phyloP scores from a whole-genome alignment of 2,329 filamentous ascomycete species.

The Aspergillus uvarum region DNA sequence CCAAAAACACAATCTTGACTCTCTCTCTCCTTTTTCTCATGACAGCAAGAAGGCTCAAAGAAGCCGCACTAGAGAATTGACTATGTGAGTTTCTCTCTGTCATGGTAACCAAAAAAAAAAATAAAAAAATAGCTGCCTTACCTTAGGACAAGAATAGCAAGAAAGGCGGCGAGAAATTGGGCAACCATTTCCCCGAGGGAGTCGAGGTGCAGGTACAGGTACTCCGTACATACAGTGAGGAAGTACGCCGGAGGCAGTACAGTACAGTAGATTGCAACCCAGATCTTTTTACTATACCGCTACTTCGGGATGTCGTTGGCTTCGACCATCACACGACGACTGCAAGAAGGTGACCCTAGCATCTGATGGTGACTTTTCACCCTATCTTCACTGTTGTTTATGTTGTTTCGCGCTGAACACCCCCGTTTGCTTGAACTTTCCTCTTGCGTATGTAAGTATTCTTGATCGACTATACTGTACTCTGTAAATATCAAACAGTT shows the following conservation, averaged over 20 bases:
- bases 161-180: not conserved
- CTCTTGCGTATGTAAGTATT: not conserved
- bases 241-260: too few relatives aligned
- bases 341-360: constrained; percentile 1
- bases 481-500: not conserved
- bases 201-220: not conserved
- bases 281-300: constrained; percentile 16
- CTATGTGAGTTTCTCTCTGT: not conserved
- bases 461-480: not conserved
- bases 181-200: not conserved
- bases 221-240: not conserved
- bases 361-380: constrained; percentile 5
- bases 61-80: constrained; percentile 10
- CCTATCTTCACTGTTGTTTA: constrained; percentile 2
- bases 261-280: constrained; percentile 4
- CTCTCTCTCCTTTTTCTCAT: constrained; percentile 11
- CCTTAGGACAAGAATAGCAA: not conserved
- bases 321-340: constrained; percentile 21
- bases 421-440: not conserved
- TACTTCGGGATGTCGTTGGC: constrained; percentile 16
- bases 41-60: constrained; percentile 5
- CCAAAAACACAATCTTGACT: not conserved
- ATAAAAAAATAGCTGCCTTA: not conserved
- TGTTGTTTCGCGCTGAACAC: not conserved
- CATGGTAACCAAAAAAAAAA: not conserved